Evolutionary conservation across 805 yeast species (phyloP), one percentile per base, ranked within the genome.

Genomic region (Hanseniaspora valbyensis): DNA sequence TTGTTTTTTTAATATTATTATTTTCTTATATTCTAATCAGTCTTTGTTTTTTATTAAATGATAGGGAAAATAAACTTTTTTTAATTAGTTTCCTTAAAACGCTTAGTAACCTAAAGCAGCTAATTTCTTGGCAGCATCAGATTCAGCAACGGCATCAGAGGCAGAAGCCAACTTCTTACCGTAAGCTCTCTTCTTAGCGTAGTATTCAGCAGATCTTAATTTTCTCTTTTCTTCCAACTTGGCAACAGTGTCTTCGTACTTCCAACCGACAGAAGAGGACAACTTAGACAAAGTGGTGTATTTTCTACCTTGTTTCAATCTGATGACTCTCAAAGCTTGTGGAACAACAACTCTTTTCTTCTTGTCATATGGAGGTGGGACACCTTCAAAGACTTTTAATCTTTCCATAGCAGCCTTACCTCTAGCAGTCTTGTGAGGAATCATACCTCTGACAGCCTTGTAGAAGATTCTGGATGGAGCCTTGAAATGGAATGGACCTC

Each of bases 401-500:
- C 96, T 89, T 80, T 89, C 97, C 70, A 92, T 75, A 67, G 99
- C 99, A 71, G 97, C 97, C 80, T 86, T 84, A 76, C 99, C 99
- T 77, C 97, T 92, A 66, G 97, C 92, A 64, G 98, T 92, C 88
- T 92, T 92, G 89, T 92, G 97, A 72, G 96, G 78, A 68, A 92
- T 77, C 99, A 92, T 92, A 78, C 99, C 99, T 73, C 95, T 85
- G 72, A 92, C 75, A 69, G 99, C 96, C 84, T 92, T 92, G 94
- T 89, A 89, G 77, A 92, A 88, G 76, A 92, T 90, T 78, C 97
- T 88, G 59, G 97, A 89, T 74, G 99, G 99, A 59, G 99, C 99
- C 78, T 97, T 92, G 95, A 92, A 92, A 75, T 92, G 99, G 96
- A 90, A 92, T 69, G 97, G 97, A 79, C 98, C 99, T 74, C 88